These are phyloP conservation scores for Alliaria petiolata DNA, from an alignment of 345 rosid species.

Conservation along the genomic window DNA sequence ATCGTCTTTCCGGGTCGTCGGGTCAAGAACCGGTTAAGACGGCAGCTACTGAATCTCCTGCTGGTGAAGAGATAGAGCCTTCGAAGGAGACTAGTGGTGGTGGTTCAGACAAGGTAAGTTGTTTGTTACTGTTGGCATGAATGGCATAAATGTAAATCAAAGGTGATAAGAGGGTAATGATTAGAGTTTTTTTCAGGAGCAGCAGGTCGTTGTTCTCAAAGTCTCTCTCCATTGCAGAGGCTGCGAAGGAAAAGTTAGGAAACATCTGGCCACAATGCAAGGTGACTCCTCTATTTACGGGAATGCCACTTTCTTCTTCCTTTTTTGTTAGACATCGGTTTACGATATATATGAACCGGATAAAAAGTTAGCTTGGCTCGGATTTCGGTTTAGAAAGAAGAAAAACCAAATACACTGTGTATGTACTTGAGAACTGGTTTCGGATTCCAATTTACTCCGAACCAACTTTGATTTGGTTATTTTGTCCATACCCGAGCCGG, in stretches of 20 bases:
- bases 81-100: not conserved
- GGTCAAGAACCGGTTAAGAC: slow-evolving; percentile 44
- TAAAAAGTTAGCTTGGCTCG: not conserved
- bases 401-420: too few species aligned
- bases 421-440: not conserved
- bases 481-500: not conserved
- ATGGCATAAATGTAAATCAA: slow-evolving; percentile 16
- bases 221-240: slow-evolving; percentile 95
- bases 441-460: not conserved
- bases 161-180: slow-evolving; percentile 2
- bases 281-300: slow-evolving; percentile 39
- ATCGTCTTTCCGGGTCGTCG: slow-evolving; percentile 33
- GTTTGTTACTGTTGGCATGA: slow-evolving; percentile 5
- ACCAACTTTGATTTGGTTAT: not conserved
- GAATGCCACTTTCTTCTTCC: not conserved
- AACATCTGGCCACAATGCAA: slow-evolving; percentile 87
- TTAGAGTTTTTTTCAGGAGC: not conserved
- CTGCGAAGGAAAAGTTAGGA: slow-evolving; percentile 83
- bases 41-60: not conserved
- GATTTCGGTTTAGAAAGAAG: not conserved
- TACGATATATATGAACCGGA: not conserved
- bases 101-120: slow-evolving; percentile 26
- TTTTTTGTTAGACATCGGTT: not conserved
- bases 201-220: slow-evolving; percentile 78
- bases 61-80: not conserved